Evolutionary conservation across 2,329 filamentous ascomycete genomes (phyloP), one percentile per base, ranked within the genome.

Genomic region (Penicillium sp.): DNA sequence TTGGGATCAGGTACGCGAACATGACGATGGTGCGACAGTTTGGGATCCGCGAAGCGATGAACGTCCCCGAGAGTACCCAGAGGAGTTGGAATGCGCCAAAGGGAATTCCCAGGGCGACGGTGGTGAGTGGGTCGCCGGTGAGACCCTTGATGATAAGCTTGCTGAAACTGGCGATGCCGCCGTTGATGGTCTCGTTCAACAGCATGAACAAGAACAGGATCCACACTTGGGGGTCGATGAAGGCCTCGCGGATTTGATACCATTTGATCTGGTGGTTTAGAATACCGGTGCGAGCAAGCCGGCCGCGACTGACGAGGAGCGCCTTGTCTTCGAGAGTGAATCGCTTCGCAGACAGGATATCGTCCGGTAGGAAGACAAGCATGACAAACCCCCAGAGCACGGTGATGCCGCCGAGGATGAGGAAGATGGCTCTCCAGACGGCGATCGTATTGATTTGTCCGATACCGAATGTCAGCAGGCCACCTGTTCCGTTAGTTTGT

Each of bases 81-180:
- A 85, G 70, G 3, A 85, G 77, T 58, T 85, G 83, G 66, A 84
- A 85, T 1, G 77, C 81, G 5, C 85, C 85, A 48, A 82, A 79
- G 0, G 85, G 85, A 35, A 87, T 86, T 0, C 84, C 85, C 3
- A 84, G 77, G 0, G 81, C 81, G 0, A 83, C 84, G 0, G 85
- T 85, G 7, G 76, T 67, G 0, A 85, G 74, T 0, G 81, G 66
- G 52, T 81, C 76, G 1, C 82, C 79, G 60, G 85, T 85, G 17
- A 74, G 59, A 11, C 71, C 71, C 55, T 73, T 73, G 69, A 86
- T 79, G 58, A 86, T 86, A 23, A 85, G 77, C 58, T 84, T 86
- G 45, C 82, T 81, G 64, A 86, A 86, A 65, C 84, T 86, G 5
- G 84, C 81, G 8, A 85, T 71, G 0, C 84, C 85, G 81, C 86